Evolutionary conservation across 2,329 filamentous ascomycete genomes (phyloP), one percentile per base, ranked within the genome.

Genomic region (Capronia americana): DNA sequence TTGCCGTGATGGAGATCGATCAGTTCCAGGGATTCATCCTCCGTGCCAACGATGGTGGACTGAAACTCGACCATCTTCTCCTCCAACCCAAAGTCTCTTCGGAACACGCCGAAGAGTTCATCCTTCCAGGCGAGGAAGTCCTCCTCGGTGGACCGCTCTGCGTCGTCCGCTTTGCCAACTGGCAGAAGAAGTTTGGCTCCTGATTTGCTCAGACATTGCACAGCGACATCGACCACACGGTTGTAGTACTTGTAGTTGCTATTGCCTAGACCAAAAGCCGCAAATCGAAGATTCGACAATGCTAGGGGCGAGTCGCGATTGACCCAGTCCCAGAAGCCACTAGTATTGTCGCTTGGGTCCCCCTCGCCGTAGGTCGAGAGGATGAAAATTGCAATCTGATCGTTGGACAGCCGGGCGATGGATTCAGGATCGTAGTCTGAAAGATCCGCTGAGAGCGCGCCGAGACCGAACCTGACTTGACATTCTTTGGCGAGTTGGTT

Each of bases 221-320:
- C 87, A 63, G 96, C 89, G 69, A 92, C 91, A 79, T 93, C 91
- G 65, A 97, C 91, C 88, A 97, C 94, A 57, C 90, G 90, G 82
- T 97, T 97, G 84, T 96, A 97, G 82, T 97, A 93, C 77, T 97
- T 93, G 78, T 97, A 97, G 34, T 93, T 97, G 82, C 96, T 96
- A 84, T 97, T 97, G 65, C 93, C 93, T 46, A 97, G 87, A 71
- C 93, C 93, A 74, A 97, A 97, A 62, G 92, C 88, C 74, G 96
- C 91, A 75, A 92, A 97, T 84, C 85, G 76, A 90, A 87, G 70
- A 28, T 63, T 63, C 11, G 88, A 89, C 79, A 97, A 94, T 69
- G 85, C 80, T 57, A 88, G 83, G 58, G 92, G 90, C 14, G 93
- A 90, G 70, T 65, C 53, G 66, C 72, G 61, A 73, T 94, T 86